phyloP scores from a whole-genome alignment of 2,329 filamentous ascomycete genomes.

The Aspergillus melleus region DNA sequence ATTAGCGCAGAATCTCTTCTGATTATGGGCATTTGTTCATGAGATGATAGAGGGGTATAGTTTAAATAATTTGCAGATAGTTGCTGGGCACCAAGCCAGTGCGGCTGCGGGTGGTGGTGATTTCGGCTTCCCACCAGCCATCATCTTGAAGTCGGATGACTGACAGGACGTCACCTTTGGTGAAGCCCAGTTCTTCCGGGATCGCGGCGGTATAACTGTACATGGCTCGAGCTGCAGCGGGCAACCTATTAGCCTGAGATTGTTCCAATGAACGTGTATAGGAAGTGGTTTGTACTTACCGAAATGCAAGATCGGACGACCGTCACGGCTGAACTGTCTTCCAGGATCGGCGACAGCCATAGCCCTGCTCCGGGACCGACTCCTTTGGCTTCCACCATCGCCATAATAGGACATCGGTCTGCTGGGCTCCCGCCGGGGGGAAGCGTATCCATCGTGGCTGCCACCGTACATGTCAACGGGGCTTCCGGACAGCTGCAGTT shows the following conservation, averaged over 20 bases:
- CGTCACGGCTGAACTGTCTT: conserved; percentile 78
- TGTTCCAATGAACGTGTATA: background rate
- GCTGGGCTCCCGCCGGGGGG: conserved; percentile 39
- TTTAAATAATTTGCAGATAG: conserved; percentile 61
- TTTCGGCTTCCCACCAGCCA: conserved; percentile 98
- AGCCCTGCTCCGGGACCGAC: conserved; percentile 72
- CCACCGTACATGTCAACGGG: conserved; percentile 59
- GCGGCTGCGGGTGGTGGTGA: conserved; percentile 58
- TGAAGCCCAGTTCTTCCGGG: conserved; percentile 88
- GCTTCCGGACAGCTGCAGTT: conserved; percentile 62
- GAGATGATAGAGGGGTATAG: conserved; percentile 13
- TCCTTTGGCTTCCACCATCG: conserved; percentile 50
- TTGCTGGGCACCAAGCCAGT: conserved; percentile 66
- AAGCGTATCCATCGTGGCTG: conserved; percentile 33
- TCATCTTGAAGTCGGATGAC: conserved; percentile 92
- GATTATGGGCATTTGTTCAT: conserved; percentile 26
- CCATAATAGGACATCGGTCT: conserved; percentile 53
- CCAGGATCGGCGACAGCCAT: conserved; percentile 70
- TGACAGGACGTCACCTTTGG: conserved; percentile 87
- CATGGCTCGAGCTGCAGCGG: conserved; percentile 73
- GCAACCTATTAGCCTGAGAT: conserved; percentile 18
- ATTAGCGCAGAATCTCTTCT: conserved; percentile 5
- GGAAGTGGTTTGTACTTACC: conserved; percentile 62
- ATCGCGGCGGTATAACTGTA: conserved; percentile 95
- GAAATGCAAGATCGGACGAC: conserved; percentile 85